Percentiles rank a stretch among this genome's conserved stretches.
Evolutionary conservation across 768 basidiomycete genomes (phyloP).

Genomic region (Tricholoma furcatifolium): DNA sequence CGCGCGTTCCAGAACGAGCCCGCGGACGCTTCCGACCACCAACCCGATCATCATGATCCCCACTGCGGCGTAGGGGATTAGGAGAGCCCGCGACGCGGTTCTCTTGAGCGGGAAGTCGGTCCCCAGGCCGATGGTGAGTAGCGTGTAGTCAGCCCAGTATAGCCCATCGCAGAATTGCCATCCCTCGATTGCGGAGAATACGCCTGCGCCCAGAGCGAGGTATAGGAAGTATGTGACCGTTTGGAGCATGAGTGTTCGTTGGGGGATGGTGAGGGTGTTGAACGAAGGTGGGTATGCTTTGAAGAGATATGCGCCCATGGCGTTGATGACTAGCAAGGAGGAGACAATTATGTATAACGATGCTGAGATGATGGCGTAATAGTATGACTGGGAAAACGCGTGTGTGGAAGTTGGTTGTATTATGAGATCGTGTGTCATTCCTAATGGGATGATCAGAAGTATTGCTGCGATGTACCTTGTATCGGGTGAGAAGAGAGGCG

Average conservation of each 20-base stretch:
- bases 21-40: conserved; percentile 36
- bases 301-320: conserved; percentile 29
- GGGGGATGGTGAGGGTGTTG: conserved; percentile 34
- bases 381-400: conserved; percentile 34
- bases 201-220: conserved; percentile 35
- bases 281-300: conserved; percentile 37
- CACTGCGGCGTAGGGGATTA: conserved; percentile 37
- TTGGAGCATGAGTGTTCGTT: conserved; percentile 43
- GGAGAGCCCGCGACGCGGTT: conserved; percentile 24
- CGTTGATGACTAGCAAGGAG: conserved; percentile 21
- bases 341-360: conserved; percentile 26
- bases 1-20: conserved; percentile 36
- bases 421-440: conserved; percentile 21
- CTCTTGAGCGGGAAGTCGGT: conserved; percentile 34
- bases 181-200: conserved; percentile 33
- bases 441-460: conserved; percentile 33
- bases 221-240: conserved; percentile 38
- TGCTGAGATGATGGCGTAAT: conserved; percentile 35
- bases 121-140: conserved; percentile 40
- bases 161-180: conserved; percentile 39
- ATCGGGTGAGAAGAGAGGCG: neutral
- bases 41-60: conserved; percentile 39
- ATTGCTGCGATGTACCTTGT: conserved; percentile 35
- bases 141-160: conserved; percentile 43
- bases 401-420: conserved; percentile 13